phyloP scores from a whole-genome alignment of 139 green algal species.

The Mesotaenium endlicherianum region DNA sequence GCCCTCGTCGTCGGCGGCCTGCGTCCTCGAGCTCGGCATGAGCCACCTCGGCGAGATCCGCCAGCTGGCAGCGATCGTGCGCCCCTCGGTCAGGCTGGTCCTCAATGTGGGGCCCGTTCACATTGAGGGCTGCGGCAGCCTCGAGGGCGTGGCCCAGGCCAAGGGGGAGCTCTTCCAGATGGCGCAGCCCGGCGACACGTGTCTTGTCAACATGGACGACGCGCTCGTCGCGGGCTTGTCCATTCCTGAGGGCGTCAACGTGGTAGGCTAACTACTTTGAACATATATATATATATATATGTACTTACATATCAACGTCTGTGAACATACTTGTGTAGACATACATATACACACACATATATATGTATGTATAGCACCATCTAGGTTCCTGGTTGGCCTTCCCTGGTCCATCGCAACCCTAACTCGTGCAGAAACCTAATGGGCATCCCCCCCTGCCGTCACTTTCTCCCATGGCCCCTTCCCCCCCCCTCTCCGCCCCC shows the following conservation, averaged over 20 bases:
- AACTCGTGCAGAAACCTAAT: too few relatives aligned
- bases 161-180: slow-evolving; percentile 52
- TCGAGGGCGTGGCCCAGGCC: slow-evolving; percentile 49
- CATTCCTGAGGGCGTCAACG: slow-evolving; percentile 12
- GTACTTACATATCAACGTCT: too few relatives aligned
- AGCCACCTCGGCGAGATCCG: slow-evolving; percentile 49
- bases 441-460: too few relatives aligned
- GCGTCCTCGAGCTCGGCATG: slow-evolving; percentile 58
- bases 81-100: slow-evolving; percentile 44
- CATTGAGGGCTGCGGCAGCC: slow-evolving; percentile 24
- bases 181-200: slow-evolving; percentile 41
- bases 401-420: too few relatives aligned
- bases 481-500: too few relatives aligned
- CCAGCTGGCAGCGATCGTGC: slow-evolving; percentile 25
- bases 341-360: too few relatives aligned
- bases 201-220: slow-evolving; percentile 55
- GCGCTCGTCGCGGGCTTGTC: slow-evolving; percentile 33
- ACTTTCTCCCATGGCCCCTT: not conserved
- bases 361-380: too few relatives aligned
- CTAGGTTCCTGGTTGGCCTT: too few relatives aligned
- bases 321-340: too few relatives aligned
- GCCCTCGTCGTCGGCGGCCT: not conserved
- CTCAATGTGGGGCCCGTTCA: slow-evolving; percentile 57
- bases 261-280: too few relatives aligned
- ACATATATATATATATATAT: too few relatives aligned